Conservation (phyloP, 805 yeast species). For the Wickerhamiella shivajii region DNA sequence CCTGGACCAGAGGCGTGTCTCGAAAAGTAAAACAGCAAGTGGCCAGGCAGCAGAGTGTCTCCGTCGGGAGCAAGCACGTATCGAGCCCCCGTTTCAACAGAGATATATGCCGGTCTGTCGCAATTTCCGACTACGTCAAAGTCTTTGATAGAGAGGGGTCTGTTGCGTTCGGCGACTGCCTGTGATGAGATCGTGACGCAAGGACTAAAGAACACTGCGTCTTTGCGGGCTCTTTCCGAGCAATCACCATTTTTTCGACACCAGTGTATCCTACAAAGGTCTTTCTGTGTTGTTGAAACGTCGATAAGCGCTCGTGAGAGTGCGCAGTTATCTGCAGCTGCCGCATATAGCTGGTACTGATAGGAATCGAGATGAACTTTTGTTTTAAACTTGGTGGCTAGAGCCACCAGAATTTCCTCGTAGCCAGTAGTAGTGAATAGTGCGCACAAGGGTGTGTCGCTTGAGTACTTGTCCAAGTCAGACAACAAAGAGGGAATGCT, state of each 20-base stretch:
- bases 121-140: slow-evolving; percentile 9
- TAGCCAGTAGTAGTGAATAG: slow-evolving; percentile 34
- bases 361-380: slow-evolving; percentile 25
- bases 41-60: slow-evolving; percentile 15
- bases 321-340: slow-evolving; percentile 16
- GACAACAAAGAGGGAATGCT: slow-evolving; percentile 28
- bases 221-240: slow-evolving; percentile 10
- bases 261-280: slow-evolving; percentile 16
- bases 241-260: slow-evolving; percentile 15
- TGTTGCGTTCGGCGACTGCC: slow-evolving; percentile 10
- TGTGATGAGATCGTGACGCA: slow-evolving; percentile 9
- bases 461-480: slow-evolving; percentile 31
- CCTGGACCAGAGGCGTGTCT: slow-evolving; percentile 23
- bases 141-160: slow-evolving; percentile 5
- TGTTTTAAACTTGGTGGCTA: slow-evolving; percentile 20
- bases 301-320: slow-evolving; percentile 13
- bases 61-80: slow-evolving; percentile 12
- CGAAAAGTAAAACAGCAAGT: slow-evolving; percentile 20
- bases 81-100: slow-evolving; percentile 9
- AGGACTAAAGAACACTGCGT: slow-evolving; percentile 12
- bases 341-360: slow-evolving; percentile 15
- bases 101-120: slow-evolving; percentile 7
- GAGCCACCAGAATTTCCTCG: slow-evolving; percentile 37
- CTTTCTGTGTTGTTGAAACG: slow-evolving; percentile 11
- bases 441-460: slow-evolving; percentile 29